Evolutionary conservation across 2,329 filamentous ascomycete species (phyloP).

Genomic region (Pseudogymnoascus sp.): DNA sequence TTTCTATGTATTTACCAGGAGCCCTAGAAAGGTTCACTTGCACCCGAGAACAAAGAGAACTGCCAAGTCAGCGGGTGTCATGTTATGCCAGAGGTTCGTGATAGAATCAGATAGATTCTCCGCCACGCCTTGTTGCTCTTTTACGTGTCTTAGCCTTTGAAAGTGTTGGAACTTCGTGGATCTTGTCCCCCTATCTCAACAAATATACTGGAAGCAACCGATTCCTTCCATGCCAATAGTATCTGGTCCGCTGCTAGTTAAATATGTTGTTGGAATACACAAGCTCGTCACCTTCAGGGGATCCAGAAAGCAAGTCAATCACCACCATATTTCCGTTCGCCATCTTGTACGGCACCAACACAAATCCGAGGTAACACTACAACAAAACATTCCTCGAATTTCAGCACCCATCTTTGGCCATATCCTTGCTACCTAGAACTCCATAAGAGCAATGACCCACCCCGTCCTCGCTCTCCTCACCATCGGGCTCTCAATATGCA

Average conservation of each 20-base stretch:
- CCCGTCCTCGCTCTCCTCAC: background rate
- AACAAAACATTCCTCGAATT: background rate
- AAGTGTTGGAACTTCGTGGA: background rate
- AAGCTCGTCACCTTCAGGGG: background rate
- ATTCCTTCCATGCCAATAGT: background rate
- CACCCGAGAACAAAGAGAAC: background rate
- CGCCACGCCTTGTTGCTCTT: background rate
- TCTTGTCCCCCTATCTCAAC: too few species aligned
- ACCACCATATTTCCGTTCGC: background rate
- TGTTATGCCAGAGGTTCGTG: background rate
- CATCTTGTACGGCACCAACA: background rate
- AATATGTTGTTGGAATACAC: background rate
- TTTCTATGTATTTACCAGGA: conserved; percentile 1
- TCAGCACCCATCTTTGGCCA: background rate
- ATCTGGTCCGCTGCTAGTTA: background rate
- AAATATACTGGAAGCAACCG: background rate
- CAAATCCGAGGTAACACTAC: background rate
- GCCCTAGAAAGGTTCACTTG: too few species aligned
- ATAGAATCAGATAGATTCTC: background rate
- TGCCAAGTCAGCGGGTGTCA: background rate
- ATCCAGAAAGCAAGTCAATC: background rate
- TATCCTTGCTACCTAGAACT: background rate
- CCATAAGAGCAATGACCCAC: background rate
- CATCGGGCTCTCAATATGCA: background rate
- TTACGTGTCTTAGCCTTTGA: background rate